Percentiles rank a stretch among this genome's conserved stretches.
These are phyloP conservation scores for Liquidambar formosana DNA, from an alignment of 164 flowering plant genomes.

Conservation along the genomic window DNA sequence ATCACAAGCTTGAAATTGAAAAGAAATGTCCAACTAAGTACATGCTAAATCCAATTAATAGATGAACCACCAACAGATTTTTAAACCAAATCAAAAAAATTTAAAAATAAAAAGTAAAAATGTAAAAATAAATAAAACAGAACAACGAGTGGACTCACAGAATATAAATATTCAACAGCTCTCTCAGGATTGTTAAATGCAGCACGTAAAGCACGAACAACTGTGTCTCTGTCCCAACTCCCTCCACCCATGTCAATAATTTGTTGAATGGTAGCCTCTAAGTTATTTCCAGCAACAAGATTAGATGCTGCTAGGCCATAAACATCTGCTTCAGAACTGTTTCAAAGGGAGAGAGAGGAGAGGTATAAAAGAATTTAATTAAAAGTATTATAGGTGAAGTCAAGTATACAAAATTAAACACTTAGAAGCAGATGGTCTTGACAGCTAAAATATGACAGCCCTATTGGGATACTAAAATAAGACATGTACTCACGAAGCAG, in stretches of 20 bases:
- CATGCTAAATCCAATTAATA: too few species aligned
- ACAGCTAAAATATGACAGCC: not conserved
- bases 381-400: not conserved
- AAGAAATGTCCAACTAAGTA: too few species aligned
- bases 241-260: constrained; percentile 98
- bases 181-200: constrained; percentile 96
- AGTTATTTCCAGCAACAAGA: constrained; percentile 79
- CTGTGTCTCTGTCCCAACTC: constrained; percentile 90
- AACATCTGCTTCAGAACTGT: constrained; percentile 47
- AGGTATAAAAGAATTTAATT: not conserved
- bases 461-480: not conserved
- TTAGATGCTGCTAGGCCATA: constrained; percentile 90
- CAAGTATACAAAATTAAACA: not conserved
- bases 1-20: too few species aligned
- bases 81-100: too few species aligned
- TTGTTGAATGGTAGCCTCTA: constrained; percentile 70
- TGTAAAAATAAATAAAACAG: too few species aligned
- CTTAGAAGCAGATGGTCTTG: not conserved
- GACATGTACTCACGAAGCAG: constrained; percentile 38
- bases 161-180: constrained; percentile 91
- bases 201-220: constrained; percentile 91
- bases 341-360: not conserved
- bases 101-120: not conserved
- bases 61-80: too few species aligned
- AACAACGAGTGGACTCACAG: constrained; percentile 48